These are phyloP conservation scores for Hanseniaspora osmophila DNA, from an alignment of 805 yeast genomes.

Conservation along the genomic window DNA sequence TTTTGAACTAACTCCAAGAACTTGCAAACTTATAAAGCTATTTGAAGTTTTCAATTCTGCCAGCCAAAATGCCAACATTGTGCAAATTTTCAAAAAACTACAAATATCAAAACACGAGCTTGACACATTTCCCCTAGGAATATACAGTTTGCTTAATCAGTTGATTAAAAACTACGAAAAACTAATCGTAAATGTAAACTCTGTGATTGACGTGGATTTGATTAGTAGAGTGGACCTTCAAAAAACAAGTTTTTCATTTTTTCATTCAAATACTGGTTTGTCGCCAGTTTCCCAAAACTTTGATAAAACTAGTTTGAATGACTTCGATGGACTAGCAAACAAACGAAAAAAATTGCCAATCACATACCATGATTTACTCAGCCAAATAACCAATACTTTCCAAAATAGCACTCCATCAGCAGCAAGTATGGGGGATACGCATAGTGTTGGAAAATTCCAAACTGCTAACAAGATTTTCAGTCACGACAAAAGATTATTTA, in stretches of 20 bases:
- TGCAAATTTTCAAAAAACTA: slow-evolving; percentile 47
- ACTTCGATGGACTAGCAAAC: too few relatives aligned
- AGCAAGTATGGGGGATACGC: too few relatives aligned
- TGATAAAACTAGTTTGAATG: too few relatives aligned
- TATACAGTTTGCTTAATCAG: slow-evolving; percentile 52
- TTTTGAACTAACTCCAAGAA: slow-evolving; percentile 49
- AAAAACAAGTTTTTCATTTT: slow-evolving; percentile 2
- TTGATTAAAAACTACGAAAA: slow-evolving; percentile 41
- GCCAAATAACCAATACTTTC: background rate
- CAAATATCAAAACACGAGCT: slow-evolving; percentile 37
- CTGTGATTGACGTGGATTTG: slow-evolving; percentile 32
- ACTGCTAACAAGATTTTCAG: background rate
- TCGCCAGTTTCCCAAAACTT: too few relatives aligned
- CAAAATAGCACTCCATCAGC: background rate
- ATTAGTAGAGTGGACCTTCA: slow-evolving; percentile 57
- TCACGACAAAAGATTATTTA: background rate
- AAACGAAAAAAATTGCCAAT: background rate
- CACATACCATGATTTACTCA: background rate
- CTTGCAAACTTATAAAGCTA: slow-evolving; percentile 40
- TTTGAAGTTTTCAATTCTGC: slow-evolving; percentile 50
- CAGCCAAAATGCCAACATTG: slow-evolving; percentile 37
- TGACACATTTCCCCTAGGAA: slow-evolving; percentile 63
- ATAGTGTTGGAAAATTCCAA: background rate
- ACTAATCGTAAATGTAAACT: slow-evolving; percentile 36
- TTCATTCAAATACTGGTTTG: slow-evolving; percentile 4